These are phyloP conservation scores for Lanmaoa pseudosensibilis DNA, from an alignment of 768 basidiomycete genomes.

Conservation along the genomic window DNA sequence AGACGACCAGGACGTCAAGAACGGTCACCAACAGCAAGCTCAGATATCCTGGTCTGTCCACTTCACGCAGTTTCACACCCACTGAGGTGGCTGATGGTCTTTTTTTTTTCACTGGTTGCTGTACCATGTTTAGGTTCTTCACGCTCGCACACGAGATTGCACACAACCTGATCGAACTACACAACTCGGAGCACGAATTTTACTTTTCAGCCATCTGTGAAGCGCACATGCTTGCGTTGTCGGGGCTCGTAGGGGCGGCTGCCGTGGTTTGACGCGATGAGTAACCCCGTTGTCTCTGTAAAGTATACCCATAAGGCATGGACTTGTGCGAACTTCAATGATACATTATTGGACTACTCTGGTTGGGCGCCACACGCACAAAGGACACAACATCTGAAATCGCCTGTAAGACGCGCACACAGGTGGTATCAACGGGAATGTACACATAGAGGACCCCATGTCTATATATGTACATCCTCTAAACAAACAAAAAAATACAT, in stretches of 20 bases:
- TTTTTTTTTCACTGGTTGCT: background rate
- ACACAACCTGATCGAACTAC: conserved; percentile 83
- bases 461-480: too few species aligned
- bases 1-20: conserved; percentile 72
- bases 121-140: conserved; percentile 59
- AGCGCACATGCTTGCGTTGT: conserved; percentile 48
- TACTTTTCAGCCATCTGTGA: conserved; percentile 92
- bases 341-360: too few species aligned
- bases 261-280: background rate
- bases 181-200: conserved; percentile 93
- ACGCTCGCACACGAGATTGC: conserved; percentile 91
- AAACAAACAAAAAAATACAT: too few species aligned
- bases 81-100: background rate
- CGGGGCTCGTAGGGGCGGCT: conserved; percentile 28
- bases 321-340: too few species aligned
- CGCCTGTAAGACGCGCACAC: too few species aligned
- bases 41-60: conserved; percentile 72
- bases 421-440: too few species aligned
- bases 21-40: conserved; percentile 56
- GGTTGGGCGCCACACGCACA: too few species aligned
- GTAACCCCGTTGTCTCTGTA: background rate
- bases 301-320: too few species aligned
- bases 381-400: too few species aligned
- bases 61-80: background rate
- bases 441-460: too few species aligned